Percentiles rank a stretch among this genome's conserved stretches.
Conservation (phyloP, 768 basidiomycete species). For the Coprinellus aureogranulatus region DNA sequence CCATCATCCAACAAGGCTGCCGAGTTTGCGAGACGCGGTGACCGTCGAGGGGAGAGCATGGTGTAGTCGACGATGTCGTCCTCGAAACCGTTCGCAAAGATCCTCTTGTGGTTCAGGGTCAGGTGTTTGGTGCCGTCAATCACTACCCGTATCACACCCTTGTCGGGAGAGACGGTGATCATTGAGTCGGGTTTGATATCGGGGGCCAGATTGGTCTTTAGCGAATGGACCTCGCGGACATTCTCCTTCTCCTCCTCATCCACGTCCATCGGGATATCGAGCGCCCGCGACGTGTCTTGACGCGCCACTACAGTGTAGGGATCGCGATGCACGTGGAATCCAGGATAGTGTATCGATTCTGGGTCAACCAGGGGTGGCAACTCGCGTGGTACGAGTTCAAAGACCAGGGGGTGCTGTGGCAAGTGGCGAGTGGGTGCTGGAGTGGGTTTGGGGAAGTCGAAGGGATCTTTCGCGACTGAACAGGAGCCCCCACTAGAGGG, state of each 20-base stretch:
- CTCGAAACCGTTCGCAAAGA: constrained; percentile 1
- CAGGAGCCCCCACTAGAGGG: neutral
- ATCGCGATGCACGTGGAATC: constrained; percentile 60
- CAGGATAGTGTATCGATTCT: constrained; percentile 64
- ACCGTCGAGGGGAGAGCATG: no score
- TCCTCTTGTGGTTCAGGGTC: neutral
- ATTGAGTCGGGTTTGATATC: constrained; percentile 3
- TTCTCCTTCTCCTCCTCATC: constrained; percentile 10
- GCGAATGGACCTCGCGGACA: neutral
- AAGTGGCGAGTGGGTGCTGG: constrained; percentile 17
- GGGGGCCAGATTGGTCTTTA: neutral
- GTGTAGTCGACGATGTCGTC: neutral
- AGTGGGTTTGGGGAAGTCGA: constrained; percentile 15
- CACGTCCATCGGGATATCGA: neutral
- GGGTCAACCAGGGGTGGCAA: constrained; percentile 45
- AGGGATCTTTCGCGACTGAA: neutral
- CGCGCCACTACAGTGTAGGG: constrained; percentile 23
- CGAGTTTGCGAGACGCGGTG: neutral
- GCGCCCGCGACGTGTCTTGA: neutral
- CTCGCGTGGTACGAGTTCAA: constrained; percentile 32
- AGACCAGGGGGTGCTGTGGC: constrained; percentile 14
- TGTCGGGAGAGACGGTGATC: neutral
- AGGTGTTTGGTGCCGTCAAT: neutral
- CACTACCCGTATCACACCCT: neutral
- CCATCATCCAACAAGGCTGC: neutral